Percentiles rank a stretch among this genome's conserved stretches.
Evolutionary conservation across 495 filamentous ascomycete species (phyloP).

Genomic region (Hypoxylon rickii): DNA sequence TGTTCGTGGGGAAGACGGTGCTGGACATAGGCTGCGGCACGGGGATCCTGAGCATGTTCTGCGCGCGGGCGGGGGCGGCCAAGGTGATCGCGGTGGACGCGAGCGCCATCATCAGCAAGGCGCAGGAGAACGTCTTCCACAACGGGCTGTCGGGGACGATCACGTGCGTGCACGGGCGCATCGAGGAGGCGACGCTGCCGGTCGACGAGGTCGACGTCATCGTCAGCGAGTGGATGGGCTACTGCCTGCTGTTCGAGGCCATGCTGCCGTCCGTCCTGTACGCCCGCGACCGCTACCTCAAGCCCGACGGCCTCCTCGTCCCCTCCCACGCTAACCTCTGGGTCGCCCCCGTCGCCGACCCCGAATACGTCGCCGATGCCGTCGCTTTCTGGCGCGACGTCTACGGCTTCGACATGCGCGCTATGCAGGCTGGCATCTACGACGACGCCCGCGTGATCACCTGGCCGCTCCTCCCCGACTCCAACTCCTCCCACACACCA

Average conservation of each 20-base stretch:
- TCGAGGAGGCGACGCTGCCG: conserved; percentile 92
- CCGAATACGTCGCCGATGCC: conserved; percentile 88
- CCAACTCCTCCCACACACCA: neutral
- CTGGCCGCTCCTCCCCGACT: conserved; percentile 20
- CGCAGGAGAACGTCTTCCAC: conserved; percentile 82
- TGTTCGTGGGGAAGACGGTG: conserved; percentile 97
- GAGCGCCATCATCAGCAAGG: conserved; percentile 95
- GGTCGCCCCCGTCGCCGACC: conserved; percentile 84
- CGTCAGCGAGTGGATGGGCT: conserved; percentile 99
- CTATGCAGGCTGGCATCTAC: conserved; percentile 82
- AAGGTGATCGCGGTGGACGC: conserved; percentile 97
- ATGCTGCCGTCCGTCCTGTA: conserved; percentile 97
- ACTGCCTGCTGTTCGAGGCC: conserved; percentile 96
- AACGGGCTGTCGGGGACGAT: conserved; percentile 86
- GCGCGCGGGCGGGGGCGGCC: conserved; percentile 88
- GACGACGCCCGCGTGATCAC: conserved; percentile 74
- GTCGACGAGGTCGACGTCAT: conserved; percentile 95
- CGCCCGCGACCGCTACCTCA: conserved; percentile 89
- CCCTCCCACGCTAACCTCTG: conserved; percentile 90
- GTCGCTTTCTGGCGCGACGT: conserved; percentile 97
- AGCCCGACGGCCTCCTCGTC: conserved; percentile 82
- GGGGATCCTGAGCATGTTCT: conserved; percentile 81
- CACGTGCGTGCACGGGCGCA: conserved; percentile 89
- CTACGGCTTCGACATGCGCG: conserved; percentile 95
- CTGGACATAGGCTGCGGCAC: conserved; percentile 98